Evolutionary conservation across 108 stramenopile species (phyloP).

Genomic region (Skeletonema potamos): DNA sequence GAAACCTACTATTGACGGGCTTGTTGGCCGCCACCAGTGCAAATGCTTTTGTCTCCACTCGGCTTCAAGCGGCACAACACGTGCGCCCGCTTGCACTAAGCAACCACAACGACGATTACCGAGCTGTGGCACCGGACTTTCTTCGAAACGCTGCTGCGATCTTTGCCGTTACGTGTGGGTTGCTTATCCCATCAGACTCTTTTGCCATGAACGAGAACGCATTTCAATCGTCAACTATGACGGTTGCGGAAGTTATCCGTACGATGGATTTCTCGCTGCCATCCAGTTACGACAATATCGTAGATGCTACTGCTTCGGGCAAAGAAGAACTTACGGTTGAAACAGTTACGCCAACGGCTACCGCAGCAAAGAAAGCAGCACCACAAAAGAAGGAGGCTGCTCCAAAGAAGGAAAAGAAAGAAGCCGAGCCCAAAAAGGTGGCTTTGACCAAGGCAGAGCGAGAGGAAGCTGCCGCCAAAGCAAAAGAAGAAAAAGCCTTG

Average conservation of each 20-base stretch:
- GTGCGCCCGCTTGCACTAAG: background rate
- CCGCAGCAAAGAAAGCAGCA: background rate
- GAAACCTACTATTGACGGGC: background rate
- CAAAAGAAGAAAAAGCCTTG: slow-evolving; percentile 11
- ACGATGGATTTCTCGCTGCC: slow-evolving; percentile 52
- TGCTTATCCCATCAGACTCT: background rate
- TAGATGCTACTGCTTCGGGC: slow-evolving; percentile 20
- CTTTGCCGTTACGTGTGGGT: background rate
- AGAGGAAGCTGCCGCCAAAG: slow-evolving; percentile 10
- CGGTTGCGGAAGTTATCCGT: slow-evolving; percentile 30
- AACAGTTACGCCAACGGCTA: background rate
- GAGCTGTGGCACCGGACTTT: background rate
- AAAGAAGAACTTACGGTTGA: slow-evolving; percentile 33
- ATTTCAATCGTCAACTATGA: slow-evolving; percentile 37
- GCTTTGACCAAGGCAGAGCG: slow-evolving; percentile 34
- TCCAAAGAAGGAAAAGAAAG: slow-evolving; percentile 23
- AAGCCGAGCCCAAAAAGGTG: slow-evolving; percentile 22
- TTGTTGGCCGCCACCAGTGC: background rate
- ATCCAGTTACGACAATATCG: slow-evolving; percentile 41
- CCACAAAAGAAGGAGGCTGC: slow-evolving; percentile 20
- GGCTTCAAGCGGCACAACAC: background rate
- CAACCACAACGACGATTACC: background rate
- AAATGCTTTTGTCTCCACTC: background rate
- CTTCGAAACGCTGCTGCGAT: background rate
- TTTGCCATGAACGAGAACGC: slow-evolving; percentile 11